phyloP scores from a whole-genome alignment of 148 eudicot species.

The Camellia japonica region DNA sequence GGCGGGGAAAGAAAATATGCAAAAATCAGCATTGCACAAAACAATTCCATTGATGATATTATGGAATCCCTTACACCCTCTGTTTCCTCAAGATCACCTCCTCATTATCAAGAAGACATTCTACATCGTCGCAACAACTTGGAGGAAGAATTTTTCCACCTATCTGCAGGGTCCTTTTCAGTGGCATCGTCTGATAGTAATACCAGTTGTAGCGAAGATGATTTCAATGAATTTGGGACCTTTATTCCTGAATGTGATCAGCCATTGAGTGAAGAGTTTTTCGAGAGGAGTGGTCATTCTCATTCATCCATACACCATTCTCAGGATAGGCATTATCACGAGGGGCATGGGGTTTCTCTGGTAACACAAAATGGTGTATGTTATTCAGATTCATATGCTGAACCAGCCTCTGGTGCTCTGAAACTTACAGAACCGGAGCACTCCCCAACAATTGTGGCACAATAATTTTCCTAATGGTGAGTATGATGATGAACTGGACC shows the following conservation, averaged over 20 bases:
- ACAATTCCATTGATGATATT: conserved; percentile 32
- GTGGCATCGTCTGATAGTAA: conserved; percentile 80
- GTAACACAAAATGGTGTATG: conserved; percentile 27
- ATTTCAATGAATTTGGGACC: conserved; percentile 30
- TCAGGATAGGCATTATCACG: conserved; percentile 22
- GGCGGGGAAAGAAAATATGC: conserved; percentile 26
- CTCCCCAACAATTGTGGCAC: conserved; percentile 4
- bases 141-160: conserved; percentile 79
- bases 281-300: conserved; percentile 23
- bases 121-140: conserved; percentile 74
- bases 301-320: conserved; percentile 8
- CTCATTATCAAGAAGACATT: conserved; percentile 83
- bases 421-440: conserved; percentile 24
- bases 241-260: conserved; percentile 32
- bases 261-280: conserved; percentile 33
- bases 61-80: conserved; percentile 36
- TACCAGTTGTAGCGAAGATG: conserved; percentile 66
- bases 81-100: conserved; percentile 60
- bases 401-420: conserved; percentile 16
- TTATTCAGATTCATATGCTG: conserved; percentile 26
- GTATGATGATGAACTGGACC: conserved; percentile 18
- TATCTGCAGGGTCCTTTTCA: conserved; percentile 71
- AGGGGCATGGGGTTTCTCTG: conserved; percentile 18
- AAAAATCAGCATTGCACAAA: conserved; percentile 18
- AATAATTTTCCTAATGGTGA: conserved; percentile 18